These are phyloP conservation scores for Scheffersomyces segobiensis DNA, from an alignment of 1,139 yeast genomes.

Conservation along the genomic window DNA sequence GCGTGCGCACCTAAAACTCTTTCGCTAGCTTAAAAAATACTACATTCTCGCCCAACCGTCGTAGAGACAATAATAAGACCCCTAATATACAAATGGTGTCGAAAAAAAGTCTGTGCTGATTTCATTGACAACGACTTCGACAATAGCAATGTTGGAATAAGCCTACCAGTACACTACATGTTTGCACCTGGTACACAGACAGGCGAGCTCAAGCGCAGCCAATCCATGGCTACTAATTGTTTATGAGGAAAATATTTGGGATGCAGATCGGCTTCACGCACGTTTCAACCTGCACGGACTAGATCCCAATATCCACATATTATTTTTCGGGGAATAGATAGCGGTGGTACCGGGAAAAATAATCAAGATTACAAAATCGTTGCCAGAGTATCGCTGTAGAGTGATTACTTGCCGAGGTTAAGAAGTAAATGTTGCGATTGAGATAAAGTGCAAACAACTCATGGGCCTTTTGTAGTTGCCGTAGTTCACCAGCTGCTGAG, in stretches of 20 bases:
- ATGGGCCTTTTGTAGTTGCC: background rate
- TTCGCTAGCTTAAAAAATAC: background rate
- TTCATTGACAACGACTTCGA: background rate
- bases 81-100: background rate
- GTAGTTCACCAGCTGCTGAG: background rate
- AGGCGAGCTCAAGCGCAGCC: background rate
- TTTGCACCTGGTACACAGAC: background rate
- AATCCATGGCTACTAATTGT: background rate
- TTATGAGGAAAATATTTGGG: background rate
- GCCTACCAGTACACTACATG: background rate
- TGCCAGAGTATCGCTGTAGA: background rate
- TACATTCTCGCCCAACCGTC: background rate
- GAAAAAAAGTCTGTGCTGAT: background rate
- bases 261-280: background rate
- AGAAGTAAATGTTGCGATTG: background rate
- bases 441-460: background rate
- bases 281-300: background rate
- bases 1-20: conserved; percentile 10
- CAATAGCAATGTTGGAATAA: background rate
- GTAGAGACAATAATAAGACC: background rate
- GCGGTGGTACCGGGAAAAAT: background rate
- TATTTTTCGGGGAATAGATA: background rate
- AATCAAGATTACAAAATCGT: background rate
- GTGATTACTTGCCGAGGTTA: background rate
- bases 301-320: background rate